Conservation (phyloP, 2,329 filamentous ascomycete genomes). For the Penicillium frequentans region DNA sequence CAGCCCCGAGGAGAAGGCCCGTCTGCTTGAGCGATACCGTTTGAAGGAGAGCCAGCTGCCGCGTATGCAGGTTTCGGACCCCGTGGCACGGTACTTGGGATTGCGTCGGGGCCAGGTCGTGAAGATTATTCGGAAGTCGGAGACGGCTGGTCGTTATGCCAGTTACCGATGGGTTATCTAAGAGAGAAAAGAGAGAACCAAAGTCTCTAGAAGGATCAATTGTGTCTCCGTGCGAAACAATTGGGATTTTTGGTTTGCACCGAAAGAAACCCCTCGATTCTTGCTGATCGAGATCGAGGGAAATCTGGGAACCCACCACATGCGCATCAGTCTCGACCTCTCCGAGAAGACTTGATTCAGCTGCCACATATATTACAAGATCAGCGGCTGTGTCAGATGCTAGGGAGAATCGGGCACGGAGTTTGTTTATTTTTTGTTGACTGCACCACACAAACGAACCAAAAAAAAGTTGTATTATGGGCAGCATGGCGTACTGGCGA, state of each 20-base stretch:
- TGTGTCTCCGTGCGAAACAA: background rate
- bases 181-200: slow-evolving; percentile 2
- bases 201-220: background rate
- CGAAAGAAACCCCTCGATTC: background rate
- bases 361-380: background rate
- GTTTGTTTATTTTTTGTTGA: slow-evolving; percentile 15
- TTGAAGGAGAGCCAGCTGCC: slow-evolving; percentile 97
- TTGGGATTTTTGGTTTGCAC: background rate
- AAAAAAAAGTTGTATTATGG: slow-evolving; percentile 37
- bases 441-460: slow-evolving; percentile 18
- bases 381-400: background rate
- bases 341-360: background rate
- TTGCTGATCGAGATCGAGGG: background rate
- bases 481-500: slow-evolving; percentile 42
- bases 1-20: slow-evolving; percentile 83
- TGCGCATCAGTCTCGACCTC: background rate
- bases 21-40: slow-evolving; percentile 83
- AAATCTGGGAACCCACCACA: background rate
- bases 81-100: slow-evolving; percentile 88
- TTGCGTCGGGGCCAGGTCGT: slow-evolving; percentile 91
- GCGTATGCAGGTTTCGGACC: slow-evolving; percentile 85
- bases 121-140: slow-evolving; percentile 94
- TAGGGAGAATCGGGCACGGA: slow-evolving; percentile 20
- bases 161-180: slow-evolving; percentile 76
- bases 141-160: slow-evolving; percentile 94